A percentile compares a stretch with the other conserved stretches of the same genome.
phyloP scores from a whole-genome alignment of 169 alveolate genomes.

The Theileria equi region DNA sequence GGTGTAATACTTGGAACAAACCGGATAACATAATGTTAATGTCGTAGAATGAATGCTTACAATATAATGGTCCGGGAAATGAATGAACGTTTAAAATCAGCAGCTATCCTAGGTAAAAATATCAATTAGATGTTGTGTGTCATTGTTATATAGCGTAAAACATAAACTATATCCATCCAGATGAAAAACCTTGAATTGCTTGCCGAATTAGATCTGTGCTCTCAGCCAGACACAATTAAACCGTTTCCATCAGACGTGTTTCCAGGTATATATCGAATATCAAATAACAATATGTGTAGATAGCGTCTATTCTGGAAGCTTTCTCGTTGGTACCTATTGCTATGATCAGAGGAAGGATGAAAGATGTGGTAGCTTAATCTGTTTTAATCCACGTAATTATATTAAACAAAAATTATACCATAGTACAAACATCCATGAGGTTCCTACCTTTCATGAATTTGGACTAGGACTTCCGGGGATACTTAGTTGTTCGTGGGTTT shows the following conservation, averaged over 20 bases:
- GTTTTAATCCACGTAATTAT: constrained; percentile 27
- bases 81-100: no score
- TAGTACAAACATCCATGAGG: background rate
- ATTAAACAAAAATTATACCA: constrained; percentile 11
- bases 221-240: constrained; percentile 46
- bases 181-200: background rate
- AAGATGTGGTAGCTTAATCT: constrained; percentile 28
- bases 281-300: constrained; percentile 21
- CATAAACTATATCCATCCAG: no score
- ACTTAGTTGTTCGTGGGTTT: background rate
- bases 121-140: no score
- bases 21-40: background rate
- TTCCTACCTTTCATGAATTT: background rate
- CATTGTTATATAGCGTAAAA: no score
- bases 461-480: background rate
- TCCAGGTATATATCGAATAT: constrained; percentile 1
- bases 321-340: constrained; percentile 23
- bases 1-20: background rate
- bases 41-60: background rate
- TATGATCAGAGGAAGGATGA: background rate
- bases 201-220: background rate
- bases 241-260: constrained; percentile 19
- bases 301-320: constrained; percentile 1
- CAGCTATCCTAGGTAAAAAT: no score
- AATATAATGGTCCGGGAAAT: no score